Base-by-base conservation (phyloP, 2,329 filamentous ascomycete species). In the Beauveria sp. region DNA sequence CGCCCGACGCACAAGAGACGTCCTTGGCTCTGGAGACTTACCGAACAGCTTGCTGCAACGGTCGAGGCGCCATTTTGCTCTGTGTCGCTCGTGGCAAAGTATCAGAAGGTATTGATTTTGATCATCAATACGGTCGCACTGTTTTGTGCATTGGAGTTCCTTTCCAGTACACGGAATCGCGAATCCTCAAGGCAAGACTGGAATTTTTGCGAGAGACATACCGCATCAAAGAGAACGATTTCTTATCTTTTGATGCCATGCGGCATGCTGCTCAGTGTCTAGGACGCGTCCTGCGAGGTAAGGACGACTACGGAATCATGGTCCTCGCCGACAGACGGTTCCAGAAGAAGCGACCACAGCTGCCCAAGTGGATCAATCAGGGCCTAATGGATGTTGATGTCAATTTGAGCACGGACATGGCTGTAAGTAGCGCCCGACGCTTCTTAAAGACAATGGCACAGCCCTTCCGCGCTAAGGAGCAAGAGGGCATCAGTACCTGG, bases 251-350 rank as follows among this genome's bases (percentile, higher is more conserved):
- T 80, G 95, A 99, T 72, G 95, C 95, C 24, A 99, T 99, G 93
- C 87, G 95, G n/a, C 95, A 99, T 72, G 95, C 95, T 16, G 93
- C 95, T 1, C 95, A 99, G 72, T 99, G 95, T 70, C 80, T 99
- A 1, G 96, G 95, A 16, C 93, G 95, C 72, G 95, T 99, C 49
- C 79, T 99, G 65, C 84, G 95, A 69, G 95, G 95, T 26, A 99
- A 99, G 74, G 96, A 99, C 71, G 95, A 99, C 75, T 99, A 99
- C 74, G 95, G 95, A n/a, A 91, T 99, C 79, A 99, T 99, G 95
- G 93, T 99, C 5, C 81, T 99, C 31, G 95, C 96, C 2, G 95
- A 99, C 73, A 88, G 91, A 48, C 86, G 95, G 20, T 99, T 97
- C 74, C 88, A 91, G 72, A 96, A 95, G 78, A 98, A 98, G 77